Conservation (phyloP, 805 yeast genomes). For the Lachancea waltii region DNA sequence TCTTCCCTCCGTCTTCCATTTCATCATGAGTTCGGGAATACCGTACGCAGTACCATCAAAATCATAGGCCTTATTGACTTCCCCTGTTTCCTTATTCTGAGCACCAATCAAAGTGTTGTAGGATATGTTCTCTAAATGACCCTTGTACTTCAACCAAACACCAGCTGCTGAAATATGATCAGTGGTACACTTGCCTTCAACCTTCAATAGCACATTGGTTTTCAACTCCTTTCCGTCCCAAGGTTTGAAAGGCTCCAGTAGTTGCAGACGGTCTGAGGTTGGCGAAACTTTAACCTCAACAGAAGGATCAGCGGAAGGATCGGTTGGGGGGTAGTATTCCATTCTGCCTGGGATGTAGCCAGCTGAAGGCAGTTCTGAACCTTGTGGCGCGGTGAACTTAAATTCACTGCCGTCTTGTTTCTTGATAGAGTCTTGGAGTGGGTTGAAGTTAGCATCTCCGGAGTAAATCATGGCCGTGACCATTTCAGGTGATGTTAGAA, state of each 20-base stretch:
- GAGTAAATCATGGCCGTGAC: slow-evolving; percentile 96
- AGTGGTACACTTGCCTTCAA: slow-evolving; percentile 96
- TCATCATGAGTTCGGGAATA: slow-evolving; percentile 94
- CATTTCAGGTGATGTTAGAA: slow-evolving; percentile 96
- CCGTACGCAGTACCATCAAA: slow-evolving; percentile 68
- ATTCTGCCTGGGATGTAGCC: slow-evolving; percentile 75
- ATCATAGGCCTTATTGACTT: slow-evolving; percentile 86
- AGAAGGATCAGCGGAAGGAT: slow-evolving; percentile 58
- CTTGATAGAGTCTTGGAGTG: slow-evolving; percentile 76
- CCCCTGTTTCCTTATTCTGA: slow-evolving; percentile 93
- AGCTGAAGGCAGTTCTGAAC: slow-evolving; percentile 72
- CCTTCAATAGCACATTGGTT: slow-evolving; percentile 75
- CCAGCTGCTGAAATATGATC: slow-evolving; percentile 99
- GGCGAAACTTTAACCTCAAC: slow-evolving; percentile 71
- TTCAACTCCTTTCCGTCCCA: slow-evolving; percentile 84
- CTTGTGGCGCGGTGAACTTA: slow-evolving; percentile 71
- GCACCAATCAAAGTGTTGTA: slow-evolving; percentile 96
- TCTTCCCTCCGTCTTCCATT: slow-evolving; percentile 78
- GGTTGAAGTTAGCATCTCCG: slow-evolving; percentile 89
- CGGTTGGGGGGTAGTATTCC: slow-evolving; percentile 65
- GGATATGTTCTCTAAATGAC: slow-evolving; percentile 92
- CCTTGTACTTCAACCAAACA: slow-evolving; percentile 97
- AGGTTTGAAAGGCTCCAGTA: slow-evolving; percentile 78
- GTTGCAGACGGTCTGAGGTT: slow-evolving; percentile 83
- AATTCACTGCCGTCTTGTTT: slow-evolving; percentile 65